Conservation (phyloP, 495 filamentous ascomycete species). For the Cercophora samala region DNA sequence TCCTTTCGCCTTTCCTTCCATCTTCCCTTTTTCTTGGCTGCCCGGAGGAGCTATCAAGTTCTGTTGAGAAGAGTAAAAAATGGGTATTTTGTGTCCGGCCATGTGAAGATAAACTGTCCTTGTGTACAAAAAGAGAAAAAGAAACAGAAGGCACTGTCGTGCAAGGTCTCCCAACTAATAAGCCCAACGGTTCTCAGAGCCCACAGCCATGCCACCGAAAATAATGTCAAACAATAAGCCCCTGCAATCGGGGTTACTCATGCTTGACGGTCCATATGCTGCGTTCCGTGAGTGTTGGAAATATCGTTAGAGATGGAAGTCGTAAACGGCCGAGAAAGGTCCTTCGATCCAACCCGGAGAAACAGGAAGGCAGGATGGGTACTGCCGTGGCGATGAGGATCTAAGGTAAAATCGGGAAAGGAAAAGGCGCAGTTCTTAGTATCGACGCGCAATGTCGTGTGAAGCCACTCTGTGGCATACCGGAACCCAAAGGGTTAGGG, state of each 20-base stretch:
- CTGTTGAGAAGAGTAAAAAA: conserved; percentile 1
- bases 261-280: not conserved
- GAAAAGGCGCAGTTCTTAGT: not conserved
- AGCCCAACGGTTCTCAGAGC: not conserved
- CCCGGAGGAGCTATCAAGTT: not conserved
- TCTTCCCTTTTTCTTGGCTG: not conserved
- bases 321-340: not conserved
- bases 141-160: not conserved
- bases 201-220: not conserved
- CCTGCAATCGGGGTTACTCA: not conserved
- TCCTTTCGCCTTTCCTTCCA: not conserved
- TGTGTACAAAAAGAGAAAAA: conserved; percentile 23
- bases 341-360: not conserved
- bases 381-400: not conserved
- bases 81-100: conserved; percentile 28
- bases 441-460: not conserved
- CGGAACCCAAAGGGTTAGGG: not conserved
- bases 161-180: not conserved
- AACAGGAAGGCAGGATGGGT: not conserved
- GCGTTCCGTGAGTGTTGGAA: not conserved
- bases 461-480: not conserved
- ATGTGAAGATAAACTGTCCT: conserved; percentile 21
- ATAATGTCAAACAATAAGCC: not conserved
- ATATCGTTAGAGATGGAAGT: not conserved
- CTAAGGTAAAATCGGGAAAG: not conserved